Base-by-base conservation (phyloP, 2,329 filamentous ascomycete genomes). In the Lecanicillium sp. region DNA sequence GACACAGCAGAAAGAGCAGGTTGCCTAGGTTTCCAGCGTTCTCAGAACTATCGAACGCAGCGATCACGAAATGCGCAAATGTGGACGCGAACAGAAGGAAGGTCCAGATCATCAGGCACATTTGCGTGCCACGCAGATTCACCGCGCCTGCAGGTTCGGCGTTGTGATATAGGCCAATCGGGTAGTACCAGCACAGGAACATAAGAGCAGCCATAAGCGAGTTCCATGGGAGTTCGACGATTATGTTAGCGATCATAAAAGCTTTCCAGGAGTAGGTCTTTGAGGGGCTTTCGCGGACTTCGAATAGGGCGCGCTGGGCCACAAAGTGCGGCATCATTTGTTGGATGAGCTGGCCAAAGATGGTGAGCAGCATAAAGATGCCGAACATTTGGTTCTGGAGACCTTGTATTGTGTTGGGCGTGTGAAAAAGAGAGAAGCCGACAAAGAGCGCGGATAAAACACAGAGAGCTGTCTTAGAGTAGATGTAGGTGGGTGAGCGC, bases 281-380 rank as follows among this genome's bases (percentile, higher is more conserved):
- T 36, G 82, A 85, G 0, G 86, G 86, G 4, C 85, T 77, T 62
- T 94, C 87, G 36, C 85, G 84, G 22, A 84, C 84, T 62, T 94
- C 87, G 59, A 92, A 94, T 0, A 94, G 68, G 11, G 81, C 77
- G 37, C 87, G 78, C 52, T 92, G 85, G 17, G 81, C 78, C 49
- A 92, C 82, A 49, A 94, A 94, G 50, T 87, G 82, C 1, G 86
- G 86, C 83, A 92, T 89, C 29, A 83, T 83, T 52, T 88, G 83
- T 55, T 88, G 80, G 4, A 83, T 75, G 25, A 89, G 69, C 52
- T 86, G 80, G 45, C 83, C 83, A 55, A 94, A 94, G 54, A 94
- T 78, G 31, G 82, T 90, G 42, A 84, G 67, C 41, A 90, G 63
- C 71, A 90, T 84, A 71, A 94, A 94, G 47, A 92, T 83, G 54